Evolutionary conservation across 2,329 filamentous ascomycete genomes (phyloP).

Genomic region (Trichoderma asperellum): DNA sequence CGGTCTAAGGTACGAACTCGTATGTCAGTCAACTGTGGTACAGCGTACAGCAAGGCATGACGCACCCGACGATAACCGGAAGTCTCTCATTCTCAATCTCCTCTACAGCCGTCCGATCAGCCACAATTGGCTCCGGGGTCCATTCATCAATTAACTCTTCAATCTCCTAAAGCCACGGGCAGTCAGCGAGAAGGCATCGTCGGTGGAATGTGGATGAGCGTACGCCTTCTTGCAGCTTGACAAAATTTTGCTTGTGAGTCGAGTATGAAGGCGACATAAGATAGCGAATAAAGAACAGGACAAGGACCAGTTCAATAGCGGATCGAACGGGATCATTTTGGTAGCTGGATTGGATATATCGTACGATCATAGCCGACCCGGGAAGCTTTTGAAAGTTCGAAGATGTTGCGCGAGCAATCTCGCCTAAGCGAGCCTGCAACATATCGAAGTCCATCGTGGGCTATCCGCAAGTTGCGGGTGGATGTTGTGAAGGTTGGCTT

Average conservation of each 20-base stretch:
- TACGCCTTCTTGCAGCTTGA: conserved; percentile 81
- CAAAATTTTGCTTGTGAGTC: conserved; percentile 85
- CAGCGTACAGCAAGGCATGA: not conserved
- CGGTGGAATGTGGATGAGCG: conserved; percentile 23
- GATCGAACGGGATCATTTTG: conserved; percentile 95
- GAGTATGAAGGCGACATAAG: conserved; percentile 90
- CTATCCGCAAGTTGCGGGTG: not conserved
- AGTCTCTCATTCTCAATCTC: conserved; percentile 81
- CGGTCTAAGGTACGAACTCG: conserved; percentile 58
- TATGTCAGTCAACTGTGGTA: not conserved
- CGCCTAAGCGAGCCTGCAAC: conserved; percentile 56
- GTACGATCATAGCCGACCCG: conserved; percentile 89
- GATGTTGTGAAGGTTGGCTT: not conserved
- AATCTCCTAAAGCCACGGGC: conserved; percentile 65
- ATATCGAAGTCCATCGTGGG: conserved; percentile 65
- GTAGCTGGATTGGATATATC: conserved; percentile 96
- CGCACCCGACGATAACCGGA: conserved; percentile 84
- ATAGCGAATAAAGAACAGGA: conserved; percentile 95
- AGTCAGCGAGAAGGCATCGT: not conserved
- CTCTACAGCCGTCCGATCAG: conserved; percentile 73
- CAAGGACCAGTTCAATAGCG: conserved; percentile 88
- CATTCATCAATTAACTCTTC: conserved; percentile 97
- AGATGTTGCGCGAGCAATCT: conserved; percentile 56
- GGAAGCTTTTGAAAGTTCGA: conserved; percentile 85
- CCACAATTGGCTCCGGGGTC: conserved; percentile 89